These are phyloP conservation scores for Sugiyamaella marilandica DNA, from an alignment of 805 yeast genomes.

Conservation along the genomic window DNA sequence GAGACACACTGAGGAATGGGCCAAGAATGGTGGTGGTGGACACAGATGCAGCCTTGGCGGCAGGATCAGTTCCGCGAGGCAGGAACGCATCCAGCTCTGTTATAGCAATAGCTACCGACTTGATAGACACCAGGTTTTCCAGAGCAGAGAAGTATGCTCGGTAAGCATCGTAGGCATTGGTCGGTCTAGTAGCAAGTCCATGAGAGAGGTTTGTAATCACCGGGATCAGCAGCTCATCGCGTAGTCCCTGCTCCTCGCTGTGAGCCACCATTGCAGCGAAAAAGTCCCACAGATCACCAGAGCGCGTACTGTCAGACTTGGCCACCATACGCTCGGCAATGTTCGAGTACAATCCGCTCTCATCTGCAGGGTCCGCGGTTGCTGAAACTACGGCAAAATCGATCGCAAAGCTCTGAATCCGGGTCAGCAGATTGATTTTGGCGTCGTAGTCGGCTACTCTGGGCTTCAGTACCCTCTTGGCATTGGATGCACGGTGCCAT, in stretches of 20 bases:
- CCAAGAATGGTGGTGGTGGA: conserved; percentile 70
- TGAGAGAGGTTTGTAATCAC: conserved; percentile 30
- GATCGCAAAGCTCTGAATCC: conserved; percentile 41
- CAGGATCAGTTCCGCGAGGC: conserved; percentile 37
- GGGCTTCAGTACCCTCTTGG: conserved; percentile 40
- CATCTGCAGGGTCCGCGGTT: conserved; percentile 19
- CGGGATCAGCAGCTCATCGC: conserved; percentile 54
- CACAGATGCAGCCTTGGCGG: conserved; percentile 39
- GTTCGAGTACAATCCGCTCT: conserved; percentile 10
- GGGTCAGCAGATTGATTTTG: conserved; percentile 40
- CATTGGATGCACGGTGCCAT: conserved; percentile 39
- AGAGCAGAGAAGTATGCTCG: conserved; percentile 47
- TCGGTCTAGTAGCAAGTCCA: conserved; percentile 33
- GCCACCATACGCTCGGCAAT: conserved; percentile 14
- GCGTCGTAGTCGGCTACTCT: conserved; percentile 31
- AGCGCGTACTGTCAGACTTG: conserved; percentile 7
- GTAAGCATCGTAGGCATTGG: conserved; percentile 36
- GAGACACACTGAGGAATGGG: conserved; percentile 69
- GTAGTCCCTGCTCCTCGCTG: conserved; percentile 61
- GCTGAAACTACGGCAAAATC: conserved; percentile 41
- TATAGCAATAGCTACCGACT: conserved; percentile 56
- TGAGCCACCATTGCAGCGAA: conserved; percentile 52
- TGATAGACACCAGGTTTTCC: conserved; percentile 52
- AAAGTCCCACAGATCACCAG: conserved; percentile 39
- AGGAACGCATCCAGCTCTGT: conserved; percentile 53